Percentiles rank a stretch among this genome's conserved stretches.
Conservation (phyloP, 2,329 filamentous ascomycete genomes). For the Chaetoscypha palmicola region DNA sequence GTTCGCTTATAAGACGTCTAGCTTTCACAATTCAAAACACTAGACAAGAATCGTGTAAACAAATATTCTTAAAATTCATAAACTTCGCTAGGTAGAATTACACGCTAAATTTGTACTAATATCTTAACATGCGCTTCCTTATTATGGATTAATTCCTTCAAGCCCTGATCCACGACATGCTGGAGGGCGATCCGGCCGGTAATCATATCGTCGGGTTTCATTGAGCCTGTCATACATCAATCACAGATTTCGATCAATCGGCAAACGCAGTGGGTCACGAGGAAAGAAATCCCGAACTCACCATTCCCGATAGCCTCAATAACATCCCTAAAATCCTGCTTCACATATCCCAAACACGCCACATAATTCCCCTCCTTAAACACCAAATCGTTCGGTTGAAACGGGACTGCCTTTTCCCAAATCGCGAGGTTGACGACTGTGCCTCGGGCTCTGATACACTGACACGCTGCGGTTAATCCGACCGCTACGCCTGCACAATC, state of each 20-base stretch:
- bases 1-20: no score
- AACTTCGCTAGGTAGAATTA: no score
- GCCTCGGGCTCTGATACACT: constrained; percentile 44
- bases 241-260: neutral
- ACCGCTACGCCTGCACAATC: constrained; percentile 55
- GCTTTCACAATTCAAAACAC: no score
- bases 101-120: neutral
- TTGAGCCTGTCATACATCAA: neutral
- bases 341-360: constrained; percentile 28
- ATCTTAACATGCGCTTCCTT: neutral
- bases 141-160: neutral
- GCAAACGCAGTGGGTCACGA: neutral
- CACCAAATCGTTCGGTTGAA: constrained; percentile 47
- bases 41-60: no score
- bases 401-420: constrained; percentile 49
- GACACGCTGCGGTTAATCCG: constrained; percentile 37
- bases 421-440: constrained; percentile 59
- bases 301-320: constrained; percentile 41
- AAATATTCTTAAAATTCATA: no score
- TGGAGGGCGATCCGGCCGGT: neutral
- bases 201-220: neutral
- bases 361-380: constrained; percentile 46
- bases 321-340: constrained; percentile 47
- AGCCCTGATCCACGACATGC: neutral
- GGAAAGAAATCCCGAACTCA: constrained; percentile 12